A percentile compares a stretch with the other conserved stretches of the same genome.
Conservation (phyloP, 106 monocot genomes). For the Dioscorea alata region DNA sequence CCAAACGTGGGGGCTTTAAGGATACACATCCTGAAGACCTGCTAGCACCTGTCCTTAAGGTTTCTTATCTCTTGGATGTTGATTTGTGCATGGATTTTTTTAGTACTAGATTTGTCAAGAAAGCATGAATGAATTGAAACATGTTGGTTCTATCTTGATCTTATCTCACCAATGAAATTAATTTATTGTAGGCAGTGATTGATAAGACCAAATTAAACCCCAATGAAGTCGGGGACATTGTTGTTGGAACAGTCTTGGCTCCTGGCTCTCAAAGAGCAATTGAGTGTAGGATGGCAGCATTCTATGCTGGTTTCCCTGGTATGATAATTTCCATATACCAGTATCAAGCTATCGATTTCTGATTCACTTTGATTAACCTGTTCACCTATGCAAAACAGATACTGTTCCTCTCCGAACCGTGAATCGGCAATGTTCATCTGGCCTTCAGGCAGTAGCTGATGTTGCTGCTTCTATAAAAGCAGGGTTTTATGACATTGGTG, state of each 20-base stretch:
- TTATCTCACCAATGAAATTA: neutral
- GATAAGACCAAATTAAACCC: conserved; percentile 75
- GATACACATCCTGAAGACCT: conserved; percentile 76
- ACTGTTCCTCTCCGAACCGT: conserved; percentile 70
- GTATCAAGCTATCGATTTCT: neutral
- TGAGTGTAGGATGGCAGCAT: conserved; percentile 80
- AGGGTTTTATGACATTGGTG: conserved; percentile 63
- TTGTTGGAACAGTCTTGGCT: conserved; percentile 85
- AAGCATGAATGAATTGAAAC: no score
- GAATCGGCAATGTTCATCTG: conserved; percentile 79
- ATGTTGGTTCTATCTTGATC: neutral
- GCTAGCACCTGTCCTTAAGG: conserved; percentile 76
- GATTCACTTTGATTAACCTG: neutral
- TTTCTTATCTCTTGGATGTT: conserved; percentile 8
- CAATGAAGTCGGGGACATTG: conserved; percentile 83
- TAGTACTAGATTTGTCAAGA: no score
- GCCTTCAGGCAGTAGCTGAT: conserved; percentile 85
- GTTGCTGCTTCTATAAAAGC: conserved; percentile 67
- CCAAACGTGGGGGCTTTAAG: conserved; percentile 78
- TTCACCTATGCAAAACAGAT: conserved; percentile 28
- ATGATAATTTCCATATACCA: neutral
- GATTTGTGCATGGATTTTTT: no score
- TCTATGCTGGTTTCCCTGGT: conserved; percentile 96
- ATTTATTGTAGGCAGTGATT: conserved; percentile 45
- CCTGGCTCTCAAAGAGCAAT: conserved; percentile 87